A percentile compares a stretch with the other conserved stretches of the same genome.
These are phyloP conservation scores for Huntiella omanensis DNA, from an alignment of 2,329 filamentous ascomycete genomes.

Conservation along the genomic window DNA sequence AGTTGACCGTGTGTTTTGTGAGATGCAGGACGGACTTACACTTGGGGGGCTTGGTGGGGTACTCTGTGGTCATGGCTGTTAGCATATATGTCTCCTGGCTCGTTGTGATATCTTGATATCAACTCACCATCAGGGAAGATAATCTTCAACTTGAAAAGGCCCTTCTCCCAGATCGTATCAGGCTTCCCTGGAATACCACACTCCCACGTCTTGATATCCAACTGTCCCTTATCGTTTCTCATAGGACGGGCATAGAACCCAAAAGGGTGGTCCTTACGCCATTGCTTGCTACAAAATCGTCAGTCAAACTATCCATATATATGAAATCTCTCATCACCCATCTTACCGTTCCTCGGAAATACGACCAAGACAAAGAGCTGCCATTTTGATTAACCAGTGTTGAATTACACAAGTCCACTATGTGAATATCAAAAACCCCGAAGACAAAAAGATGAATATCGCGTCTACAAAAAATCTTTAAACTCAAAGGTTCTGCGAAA, in stretches of 20 bases:
- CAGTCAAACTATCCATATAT: neutral
- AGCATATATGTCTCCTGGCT: neutral
- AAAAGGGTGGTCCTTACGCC: slow-evolving; percentile 92
- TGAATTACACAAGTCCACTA: too few species aligned
- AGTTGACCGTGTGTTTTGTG: neutral
- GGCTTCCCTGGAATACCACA: slow-evolving; percentile 92
- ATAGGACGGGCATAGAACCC: slow-evolving; percentile 87
- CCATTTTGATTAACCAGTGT: too few species aligned
- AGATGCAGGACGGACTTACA: slow-evolving; percentile 40
- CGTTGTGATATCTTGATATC: neutral
- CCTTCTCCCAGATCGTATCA: slow-evolving; percentile 96
- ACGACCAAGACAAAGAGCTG: too few species aligned
- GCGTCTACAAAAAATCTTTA: too few species aligned
- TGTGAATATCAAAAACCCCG: too few species aligned
- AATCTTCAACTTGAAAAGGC: slow-evolving; percentile 84
- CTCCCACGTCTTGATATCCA: slow-evolving; percentile 92
- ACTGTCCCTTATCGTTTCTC: slow-evolving; percentile 54
- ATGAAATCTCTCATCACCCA: neutral
- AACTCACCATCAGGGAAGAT: slow-evolving; percentile 76
- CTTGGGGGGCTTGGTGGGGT: slow-evolving; percentile 96
- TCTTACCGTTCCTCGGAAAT: too few species aligned
- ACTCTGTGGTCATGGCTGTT: slow-evolving; percentile 42
- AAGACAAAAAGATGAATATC: too few species aligned
- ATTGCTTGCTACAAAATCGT: slow-evolving; percentile 55
- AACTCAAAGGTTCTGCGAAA: too few species aligned